A percentile compares a stretch with the other conserved stretches of the same genome.
Conservation (phyloP, 2,329 filamentous ascomycete genomes). For the Beauveria caledonica region DNA sequence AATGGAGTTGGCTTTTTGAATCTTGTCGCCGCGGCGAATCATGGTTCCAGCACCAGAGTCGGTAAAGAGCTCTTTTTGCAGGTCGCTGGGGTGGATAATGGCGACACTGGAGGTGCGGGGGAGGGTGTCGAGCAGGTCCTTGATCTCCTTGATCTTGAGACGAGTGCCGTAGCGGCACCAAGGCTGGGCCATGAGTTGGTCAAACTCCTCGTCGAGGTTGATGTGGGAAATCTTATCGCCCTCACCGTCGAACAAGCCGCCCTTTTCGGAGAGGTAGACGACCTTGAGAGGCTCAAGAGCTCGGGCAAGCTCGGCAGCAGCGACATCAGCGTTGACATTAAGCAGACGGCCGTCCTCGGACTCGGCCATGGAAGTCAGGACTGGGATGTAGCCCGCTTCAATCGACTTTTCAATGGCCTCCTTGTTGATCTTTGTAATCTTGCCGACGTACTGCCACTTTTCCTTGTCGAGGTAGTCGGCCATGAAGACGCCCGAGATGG, state of each 20-base stretch:
- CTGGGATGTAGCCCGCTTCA: conserved; percentile 80
- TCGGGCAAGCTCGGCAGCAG: conserved; percentile 84
- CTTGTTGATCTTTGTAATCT: conserved; percentile 89
- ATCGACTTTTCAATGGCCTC: conserved; percentile 86
- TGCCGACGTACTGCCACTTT: conserved; percentile 91
- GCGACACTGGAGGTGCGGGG: conserved; percentile 90
- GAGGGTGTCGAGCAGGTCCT: conserved; percentile 80
- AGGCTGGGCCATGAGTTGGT: conserved; percentile 81
- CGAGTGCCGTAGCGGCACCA: conserved; percentile 95
- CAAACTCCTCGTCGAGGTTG: conserved; percentile 94
- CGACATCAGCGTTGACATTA: conserved; percentile 97
- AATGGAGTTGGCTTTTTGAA: conserved; percentile 64
- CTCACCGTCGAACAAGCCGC: conserved; percentile 87
- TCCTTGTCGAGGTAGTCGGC: conserved; percentile 95
- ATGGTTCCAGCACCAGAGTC: conserved; percentile 91
- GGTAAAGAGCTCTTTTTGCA: conserved; percentile 95
- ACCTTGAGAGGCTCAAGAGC: conserved; percentile 91
- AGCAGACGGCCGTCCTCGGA: conserved; percentile 83
- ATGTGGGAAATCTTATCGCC: conserved; percentile 94
- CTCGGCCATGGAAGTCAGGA: conserved; percentile 95
- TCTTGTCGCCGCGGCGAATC: conserved; percentile 85
- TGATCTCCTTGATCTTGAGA: conserved; percentile 96
- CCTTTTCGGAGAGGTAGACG: conserved; percentile 97
- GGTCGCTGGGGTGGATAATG: conserved; percentile 91
- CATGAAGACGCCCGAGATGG: conserved; percentile 84